phyloP scores from a whole-genome alignment of 371 early-diverging fungal genomes.

The Dichotomocladium elegans region DNA sequence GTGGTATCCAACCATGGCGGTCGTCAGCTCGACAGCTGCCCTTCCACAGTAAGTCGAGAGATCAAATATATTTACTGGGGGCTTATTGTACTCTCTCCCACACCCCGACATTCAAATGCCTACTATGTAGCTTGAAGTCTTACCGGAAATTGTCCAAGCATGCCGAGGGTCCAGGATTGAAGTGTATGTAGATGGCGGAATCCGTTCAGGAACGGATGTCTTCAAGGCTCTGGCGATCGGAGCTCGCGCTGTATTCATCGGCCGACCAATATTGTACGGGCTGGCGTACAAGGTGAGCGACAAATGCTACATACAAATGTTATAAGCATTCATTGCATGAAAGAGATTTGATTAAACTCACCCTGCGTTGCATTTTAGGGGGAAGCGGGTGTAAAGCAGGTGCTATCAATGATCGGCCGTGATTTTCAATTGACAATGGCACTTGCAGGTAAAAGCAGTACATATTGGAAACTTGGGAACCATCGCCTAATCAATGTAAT shows the following conservation, averaged over 20 bases:
- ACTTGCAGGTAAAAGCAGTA: conserved; percentile 13
- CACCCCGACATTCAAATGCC: not conserved
- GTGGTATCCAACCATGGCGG: conserved; percentile 82
- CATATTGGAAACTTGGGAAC: not conserved
- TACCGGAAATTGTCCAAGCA: conserved; percentile 59
- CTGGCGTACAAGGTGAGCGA: conserved; percentile 31
- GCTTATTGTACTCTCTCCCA: not conserved
- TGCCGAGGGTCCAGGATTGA: conserved; percentile 46
- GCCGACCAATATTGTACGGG: conserved; percentile 60
- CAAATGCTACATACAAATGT: not conserved
- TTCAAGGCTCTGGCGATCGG: conserved; percentile 74
- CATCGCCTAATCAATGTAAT: not conserved
- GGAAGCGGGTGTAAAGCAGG: conserved; percentile 13
- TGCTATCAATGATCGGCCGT: conserved; percentile 10
- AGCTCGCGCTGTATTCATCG: conserved; percentile 68
- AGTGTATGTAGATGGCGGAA: conserved; percentile 72
- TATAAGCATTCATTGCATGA: not conserved
- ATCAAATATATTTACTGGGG: not conserved
- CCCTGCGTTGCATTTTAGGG: not conserved
- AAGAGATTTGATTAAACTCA: not conserved
- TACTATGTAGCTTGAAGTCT: conserved; percentile 35
- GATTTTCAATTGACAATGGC: conserved; percentile 23
- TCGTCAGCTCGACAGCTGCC: conserved; percentile 64
- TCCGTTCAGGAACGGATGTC: conserved; percentile 61
- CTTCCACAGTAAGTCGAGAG: conserved; percentile 36